Evolutionary conservation across 1,284 basidiomycete genomes (phyloP).

Genomic region (Sutorius eximius): DNA sequence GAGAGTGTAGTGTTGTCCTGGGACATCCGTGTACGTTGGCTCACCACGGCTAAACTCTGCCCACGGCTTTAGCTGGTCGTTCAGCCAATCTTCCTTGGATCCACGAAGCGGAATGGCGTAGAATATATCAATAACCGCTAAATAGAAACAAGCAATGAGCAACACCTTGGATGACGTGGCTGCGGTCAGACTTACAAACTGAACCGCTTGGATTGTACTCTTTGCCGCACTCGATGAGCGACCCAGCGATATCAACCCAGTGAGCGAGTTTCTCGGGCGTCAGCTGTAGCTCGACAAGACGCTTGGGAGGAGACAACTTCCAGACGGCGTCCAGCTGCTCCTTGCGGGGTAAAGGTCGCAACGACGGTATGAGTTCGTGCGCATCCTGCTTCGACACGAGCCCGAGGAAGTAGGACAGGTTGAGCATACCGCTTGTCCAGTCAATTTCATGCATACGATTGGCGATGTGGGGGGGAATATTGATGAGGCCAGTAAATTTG

Average conservation of each 20-base stretch:
- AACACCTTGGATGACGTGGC: background rate
- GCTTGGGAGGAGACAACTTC: conserved; percentile 22
- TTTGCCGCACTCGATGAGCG: conserved; percentile 32
- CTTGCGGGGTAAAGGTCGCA: conserved; percentile 17
- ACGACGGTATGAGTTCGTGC: conserved; percentile 9
- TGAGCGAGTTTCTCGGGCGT: conserved; percentile 23
- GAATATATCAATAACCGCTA: conserved; percentile 23
- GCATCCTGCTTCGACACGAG: conserved; percentile 23
- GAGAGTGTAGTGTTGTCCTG: conserved; percentile 29
- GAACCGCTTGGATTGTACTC: conserved; percentile 20
- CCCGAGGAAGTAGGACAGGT: conserved; percentile 31
- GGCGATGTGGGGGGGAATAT: conserved; percentile 42
- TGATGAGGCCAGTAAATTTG: conserved; percentile 40
- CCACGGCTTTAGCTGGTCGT: conserved; percentile 31
- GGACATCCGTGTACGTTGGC: conserved; percentile 23
- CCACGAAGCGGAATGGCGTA: conserved; percentile 26
- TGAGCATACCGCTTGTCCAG: conserved; percentile 42
- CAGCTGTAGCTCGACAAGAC: conserved; percentile 26
- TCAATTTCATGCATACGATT: conserved; percentile 41
- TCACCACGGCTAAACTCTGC: conserved; percentile 21
- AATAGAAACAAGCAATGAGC: background rate
- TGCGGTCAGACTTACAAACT: conserved; percentile 19
- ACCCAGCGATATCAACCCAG: conserved; percentile 29
- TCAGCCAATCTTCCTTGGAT: conserved; percentile 26
- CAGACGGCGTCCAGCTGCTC: conserved; percentile 25